Percentiles rank a stretch among this genome's conserved stretches.
These are phyloP conservation scores for Solanum pennellii DNA, from an alignment of 257 asterid species.

Conservation along the genomic window DNA sequence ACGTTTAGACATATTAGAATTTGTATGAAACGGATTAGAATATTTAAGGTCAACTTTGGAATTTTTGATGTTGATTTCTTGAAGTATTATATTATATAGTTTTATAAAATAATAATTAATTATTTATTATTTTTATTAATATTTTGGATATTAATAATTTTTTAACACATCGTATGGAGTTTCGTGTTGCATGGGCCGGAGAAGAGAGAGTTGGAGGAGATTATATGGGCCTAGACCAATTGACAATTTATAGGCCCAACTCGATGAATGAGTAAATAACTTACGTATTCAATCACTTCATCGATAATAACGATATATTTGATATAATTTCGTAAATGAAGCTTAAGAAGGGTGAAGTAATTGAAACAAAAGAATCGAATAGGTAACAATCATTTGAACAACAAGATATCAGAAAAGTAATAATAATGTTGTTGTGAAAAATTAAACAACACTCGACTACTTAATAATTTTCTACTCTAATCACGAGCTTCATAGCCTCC, in stretches of 20 bases:
- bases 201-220: background rate
- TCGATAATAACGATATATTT: too few species aligned
- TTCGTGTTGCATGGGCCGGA: background rate
- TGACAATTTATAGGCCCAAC: background rate
- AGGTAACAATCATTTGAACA: background rate
- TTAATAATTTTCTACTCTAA: background rate
- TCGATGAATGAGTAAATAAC: background rate
- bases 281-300: background rate
- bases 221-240: background rate
- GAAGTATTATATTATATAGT: background rate
- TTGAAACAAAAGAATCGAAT: background rate
- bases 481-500: background rate
- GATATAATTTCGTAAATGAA: too few species aligned
- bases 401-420: background rate
- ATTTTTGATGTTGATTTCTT: background rate
- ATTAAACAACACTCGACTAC: background rate
- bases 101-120: background rate
- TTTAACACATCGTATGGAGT: background rate
- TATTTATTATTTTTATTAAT: background rate
- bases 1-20: background rate
- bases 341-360: background rate
- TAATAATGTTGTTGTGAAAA: background rate
- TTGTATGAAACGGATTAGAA: background rate
- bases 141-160: background rate
- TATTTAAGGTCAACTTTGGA: background rate